phyloP scores from a whole-genome alignment of 2,329 filamentous ascomycete genomes.

The Fusarium tuaranense region DNA sequence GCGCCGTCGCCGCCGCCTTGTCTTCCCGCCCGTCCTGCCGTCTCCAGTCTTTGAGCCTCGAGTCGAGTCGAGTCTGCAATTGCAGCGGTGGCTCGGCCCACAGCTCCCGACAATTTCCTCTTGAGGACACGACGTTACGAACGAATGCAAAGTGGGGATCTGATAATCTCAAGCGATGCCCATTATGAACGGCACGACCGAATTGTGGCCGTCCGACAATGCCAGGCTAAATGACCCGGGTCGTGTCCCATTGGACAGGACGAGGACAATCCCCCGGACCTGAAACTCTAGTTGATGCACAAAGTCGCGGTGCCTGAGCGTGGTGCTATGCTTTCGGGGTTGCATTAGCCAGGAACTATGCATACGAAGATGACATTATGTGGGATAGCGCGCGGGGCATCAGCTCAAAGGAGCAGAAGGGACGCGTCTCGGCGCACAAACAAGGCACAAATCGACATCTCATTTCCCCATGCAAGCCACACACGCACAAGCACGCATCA shows the following conservation, averaged over 20 bases:
- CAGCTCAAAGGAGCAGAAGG: conserved; percentile 21
- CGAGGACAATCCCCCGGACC: conserved; percentile 33
- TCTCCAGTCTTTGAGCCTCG: conserved; percentile 23
- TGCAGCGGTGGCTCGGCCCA: conserved; percentile 21
- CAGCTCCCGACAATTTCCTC: conserved; percentile 30
- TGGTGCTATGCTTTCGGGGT: conserved; percentile 40
- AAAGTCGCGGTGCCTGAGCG: conserved; percentile 38
- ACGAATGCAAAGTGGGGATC: conserved; percentile 35
- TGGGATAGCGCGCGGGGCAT: conserved; percentile 30
- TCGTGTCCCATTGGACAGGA: conserved; percentile 46
- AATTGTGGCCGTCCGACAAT: conserved; percentile 39
- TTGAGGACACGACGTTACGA: conserved; percentile 20
- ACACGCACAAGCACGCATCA: conserved; percentile 34
- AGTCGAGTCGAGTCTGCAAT: not conserved
- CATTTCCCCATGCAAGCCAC: conserved; percentile 46
- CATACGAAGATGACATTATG: conserved; percentile 22
- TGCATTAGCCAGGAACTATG: conserved; percentile 47
- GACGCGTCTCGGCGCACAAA: conserved; percentile 35
- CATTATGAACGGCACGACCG: conserved; percentile 41
- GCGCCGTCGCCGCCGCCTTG: conserved; percentile 11
- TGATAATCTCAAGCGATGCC: conserved; percentile 31
- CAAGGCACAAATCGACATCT: conserved; percentile 43
- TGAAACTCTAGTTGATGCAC: conserved; percentile 53
- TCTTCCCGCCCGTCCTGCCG: conserved; percentile 8
- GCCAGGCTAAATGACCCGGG: conserved; percentile 37